Evolutionary conservation across 2,329 filamentous ascomycete species (phyloP).

Genomic region (Aspergillus ustus): DNA sequence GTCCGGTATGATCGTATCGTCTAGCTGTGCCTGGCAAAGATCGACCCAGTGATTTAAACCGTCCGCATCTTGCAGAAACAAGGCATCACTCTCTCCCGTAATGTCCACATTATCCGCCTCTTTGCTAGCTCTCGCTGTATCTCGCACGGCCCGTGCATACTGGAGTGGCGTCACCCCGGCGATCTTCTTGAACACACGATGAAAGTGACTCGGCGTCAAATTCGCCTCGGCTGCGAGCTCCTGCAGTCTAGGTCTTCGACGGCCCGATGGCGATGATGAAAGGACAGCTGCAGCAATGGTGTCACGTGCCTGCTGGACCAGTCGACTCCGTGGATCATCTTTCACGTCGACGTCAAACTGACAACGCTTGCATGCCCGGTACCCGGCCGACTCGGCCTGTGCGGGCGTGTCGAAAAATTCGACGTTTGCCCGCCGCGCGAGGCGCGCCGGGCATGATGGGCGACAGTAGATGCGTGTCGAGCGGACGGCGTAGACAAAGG

Average conservation of each 20-base stretch:
- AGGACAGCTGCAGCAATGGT: not conserved
- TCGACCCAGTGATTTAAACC: not conserved
- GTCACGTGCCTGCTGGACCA: not conserved
- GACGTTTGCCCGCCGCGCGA: slow-evolving; percentile 65
- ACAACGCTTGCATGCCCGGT: slow-evolving; percentile 63
- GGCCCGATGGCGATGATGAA: not conserved
- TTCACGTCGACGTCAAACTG: slow-evolving; percentile 41
- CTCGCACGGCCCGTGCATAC: not conserved
- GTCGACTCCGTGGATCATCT: slow-evolving; percentile 2
- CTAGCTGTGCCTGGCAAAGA: not conserved
- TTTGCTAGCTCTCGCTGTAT: not conserved
- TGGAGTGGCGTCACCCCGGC: not conserved
- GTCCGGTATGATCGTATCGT: not conserved
- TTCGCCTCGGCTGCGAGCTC: slow-evolving; percentile 57
- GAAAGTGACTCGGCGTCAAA: slow-evolving; percentile 63
- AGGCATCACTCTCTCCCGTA: not conserved
- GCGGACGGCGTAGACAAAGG: slow-evolving; percentile 56
- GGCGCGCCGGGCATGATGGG: slow-evolving; percentile 43
- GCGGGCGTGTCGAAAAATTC: slow-evolving; percentile 55
- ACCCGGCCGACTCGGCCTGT: slow-evolving; percentile 56
- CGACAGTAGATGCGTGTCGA: slow-evolving; percentile 30
- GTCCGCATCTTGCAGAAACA: not conserved
- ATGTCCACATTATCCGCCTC: not conserved
- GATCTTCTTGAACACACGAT: slow-evolving; percentile 61
- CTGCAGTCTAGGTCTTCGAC: slow-evolving; percentile 44